Base-by-base conservation (phyloP, 2,329 filamentous ascomycete genomes). In the Paraphoma chrysanthemicola region DNA sequence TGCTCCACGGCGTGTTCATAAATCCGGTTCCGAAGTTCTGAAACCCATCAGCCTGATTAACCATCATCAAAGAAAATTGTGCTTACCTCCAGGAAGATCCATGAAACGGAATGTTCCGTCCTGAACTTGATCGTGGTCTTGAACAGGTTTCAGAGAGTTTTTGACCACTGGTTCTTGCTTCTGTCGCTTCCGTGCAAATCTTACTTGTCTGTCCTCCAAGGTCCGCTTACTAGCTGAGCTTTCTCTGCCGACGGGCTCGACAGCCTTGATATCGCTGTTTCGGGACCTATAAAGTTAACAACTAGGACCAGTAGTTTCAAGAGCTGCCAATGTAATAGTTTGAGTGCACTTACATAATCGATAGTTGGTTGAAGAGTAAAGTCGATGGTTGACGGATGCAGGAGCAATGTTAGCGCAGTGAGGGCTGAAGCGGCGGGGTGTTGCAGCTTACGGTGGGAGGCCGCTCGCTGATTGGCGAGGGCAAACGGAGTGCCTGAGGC, bases 1-100 rank as follows among this genome's bases (percentile, higher is more conserved):
- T 52, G 49, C 23, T 62, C 59, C 10, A 36, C 44, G 9, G 63
- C 62, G 12, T 58, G 28, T 14, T 64, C 62, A 28, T 72, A 73
- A 4, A 73, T 61, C 1, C 48, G 64, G 29, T 73, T 71, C 8
- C 63, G 63, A 1, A 72, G 48, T 51, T 73, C 70, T 73, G 12
- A 23, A n/a, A 38, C 3, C 10, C n/a, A 38, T 38, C n/a, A 38
- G 33, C 23, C 23, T 38, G 33, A 38, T 38, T 11, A 38, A 3
- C 10, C 33, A 11, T n/a, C 3, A 11, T 38, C 33, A 38, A 11
- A 38, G 10, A 11, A 2, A 3, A 38, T 38, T 38, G 10, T 38
- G 57, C 60, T 44, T 10, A 65, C 68, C 70, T 46, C 55, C 61
- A 38, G 70, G 66, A 12, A 73, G 54, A 12, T 69, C 56, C 9